Percentiles rank a stretch among this genome's conserved stretches.
Conservation (phyloP, 148 eudicot species). For the Spergularia marina region DNA sequence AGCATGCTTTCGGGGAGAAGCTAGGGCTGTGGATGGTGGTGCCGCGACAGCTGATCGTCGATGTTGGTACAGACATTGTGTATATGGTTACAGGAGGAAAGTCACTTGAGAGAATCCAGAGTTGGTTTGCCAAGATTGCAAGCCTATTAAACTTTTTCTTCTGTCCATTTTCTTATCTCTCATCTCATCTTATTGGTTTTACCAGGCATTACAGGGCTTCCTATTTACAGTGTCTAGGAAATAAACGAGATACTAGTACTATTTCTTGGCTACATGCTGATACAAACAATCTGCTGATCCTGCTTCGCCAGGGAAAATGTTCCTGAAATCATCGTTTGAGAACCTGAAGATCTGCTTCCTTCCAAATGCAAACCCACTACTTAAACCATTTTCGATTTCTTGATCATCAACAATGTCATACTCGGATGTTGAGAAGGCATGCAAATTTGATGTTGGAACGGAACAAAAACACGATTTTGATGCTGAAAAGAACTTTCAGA, state of each 20-base stretch:
- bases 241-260: neutral
- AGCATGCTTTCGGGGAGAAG: too few relatives aligned
- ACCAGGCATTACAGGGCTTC: neutral
- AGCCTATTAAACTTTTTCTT: slow-evolving; percentile 12
- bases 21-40: too few relatives aligned
- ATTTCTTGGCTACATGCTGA: neutral
- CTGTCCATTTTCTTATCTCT: too few relatives aligned
- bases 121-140: neutral
- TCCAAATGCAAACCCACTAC: neutral
- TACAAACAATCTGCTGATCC: neutral
- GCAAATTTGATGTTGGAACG: neutral
- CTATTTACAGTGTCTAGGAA: neutral
- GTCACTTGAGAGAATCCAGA: slow-evolving; percentile 21
- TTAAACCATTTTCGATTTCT: neutral
- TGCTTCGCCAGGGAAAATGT: neutral
- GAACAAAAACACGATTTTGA: too few relatives aligned
- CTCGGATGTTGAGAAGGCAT: neutral
- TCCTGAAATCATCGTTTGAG: neutral
- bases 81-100: slow-evolving; percentile 32
- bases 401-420: neutral
- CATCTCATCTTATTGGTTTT: too few relatives aligned
- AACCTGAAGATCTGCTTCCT: neutral
- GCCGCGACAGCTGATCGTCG: too few relatives aligned
- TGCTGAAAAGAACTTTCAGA: neutral
- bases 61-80: slow-evolving; percentile 22